These are phyloP conservation scores for Aureobasidium sp. DNA, from an alignment of 2,329 filamentous ascomycete genomes.

Conservation along the genomic window DNA sequence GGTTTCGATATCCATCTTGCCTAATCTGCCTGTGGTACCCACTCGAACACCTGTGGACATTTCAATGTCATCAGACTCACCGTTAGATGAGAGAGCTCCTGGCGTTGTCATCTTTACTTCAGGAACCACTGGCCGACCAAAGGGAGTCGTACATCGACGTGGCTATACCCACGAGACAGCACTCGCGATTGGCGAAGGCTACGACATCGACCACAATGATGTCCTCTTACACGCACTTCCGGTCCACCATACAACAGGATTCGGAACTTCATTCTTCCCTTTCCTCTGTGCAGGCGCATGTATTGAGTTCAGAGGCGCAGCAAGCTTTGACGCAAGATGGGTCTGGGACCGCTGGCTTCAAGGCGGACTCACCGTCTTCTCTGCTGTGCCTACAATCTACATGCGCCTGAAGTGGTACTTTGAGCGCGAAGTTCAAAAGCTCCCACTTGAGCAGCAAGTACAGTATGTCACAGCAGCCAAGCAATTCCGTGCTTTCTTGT, in stretches of 20 bases:
- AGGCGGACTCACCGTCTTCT: conserved; percentile 41
- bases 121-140: conserved; percentile 42
- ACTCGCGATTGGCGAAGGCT: conserved; percentile 36
- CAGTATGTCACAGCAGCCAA: conserved; percentile 38
- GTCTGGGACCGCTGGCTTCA: conserved; percentile 42
- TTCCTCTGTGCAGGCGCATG: conserved; percentile 40
- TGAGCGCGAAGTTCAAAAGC: conserved; percentile 29
- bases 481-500: conserved; percentile 36
- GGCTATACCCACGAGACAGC: conserved; percentile 34
- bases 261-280: conserved; percentile 44
- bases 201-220: conserved; percentile 32
- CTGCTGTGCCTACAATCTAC: conserved; percentile 47
- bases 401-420: conserved; percentile 42
- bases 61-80: conserved; percentile 36
- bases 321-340: conserved; percentile 34
- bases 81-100: conserved; percentile 35
- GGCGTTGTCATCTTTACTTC: conserved; percentile 42
- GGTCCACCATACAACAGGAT: conserved; percentile 46
- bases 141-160: conserved; percentile 40
- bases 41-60: conserved; percentile 34
- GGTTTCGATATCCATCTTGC: background rate
- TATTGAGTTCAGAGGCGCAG: conserved; percentile 42
- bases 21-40: background rate
- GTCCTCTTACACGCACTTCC: conserved; percentile 45
- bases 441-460: conserved; percentile 24